phyloP scores from a whole-genome alignment of 2,329 filamentous ascomycete species.

The Diaporthe caulivora region DNA sequence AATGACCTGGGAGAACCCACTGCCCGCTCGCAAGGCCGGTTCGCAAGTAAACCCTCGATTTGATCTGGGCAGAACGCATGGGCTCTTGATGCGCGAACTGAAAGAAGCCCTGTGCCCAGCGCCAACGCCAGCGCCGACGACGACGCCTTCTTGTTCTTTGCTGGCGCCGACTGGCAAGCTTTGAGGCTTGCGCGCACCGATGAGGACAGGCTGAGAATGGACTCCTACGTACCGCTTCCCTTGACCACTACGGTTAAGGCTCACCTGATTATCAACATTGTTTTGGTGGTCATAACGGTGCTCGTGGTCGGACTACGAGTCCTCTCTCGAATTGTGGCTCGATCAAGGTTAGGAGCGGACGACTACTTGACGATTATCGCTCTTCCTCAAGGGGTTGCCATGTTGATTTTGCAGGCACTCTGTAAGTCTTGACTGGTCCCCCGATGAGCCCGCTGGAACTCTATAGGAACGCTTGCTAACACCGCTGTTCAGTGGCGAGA shows the following conservation, averaged over 20 bases:
- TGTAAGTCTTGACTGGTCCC: conserved; percentile 44
- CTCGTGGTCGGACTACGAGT: conserved; percentile 45
- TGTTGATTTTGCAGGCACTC: conserved; percentile 48
- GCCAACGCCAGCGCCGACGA: not conserved
- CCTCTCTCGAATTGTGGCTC: conserved; percentile 44
- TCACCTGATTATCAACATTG: conserved; percentile 46
- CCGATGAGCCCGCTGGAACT: not conserved
- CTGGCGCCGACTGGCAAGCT: not conserved
- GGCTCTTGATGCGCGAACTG: not conserved
- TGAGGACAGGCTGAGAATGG: conserved; percentile 31
- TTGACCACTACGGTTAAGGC: conserved; percentile 42
- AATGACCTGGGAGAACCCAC: conserved; percentile 11
- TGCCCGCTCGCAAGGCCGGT: not conserved
- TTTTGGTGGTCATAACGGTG: conserved; percentile 43
- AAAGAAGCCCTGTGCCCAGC: not conserved
- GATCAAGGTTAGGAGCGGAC: conserved; percentile 51
- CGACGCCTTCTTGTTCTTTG: not conserved
- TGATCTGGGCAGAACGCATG: not conserved
- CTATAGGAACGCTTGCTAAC: conserved; percentile 6
- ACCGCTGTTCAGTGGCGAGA: conserved; percentile 36
- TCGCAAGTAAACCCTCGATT: conserved; percentile 20
- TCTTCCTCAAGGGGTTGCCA: conserved; percentile 46
- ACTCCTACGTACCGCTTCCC: conserved; percentile 41
- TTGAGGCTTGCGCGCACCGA: conserved; percentile 6
- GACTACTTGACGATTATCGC: conserved; percentile 47